A percentile compares a stretch with the other conserved stretches of the same genome.
phyloP scores from a whole-genome alignment of 345 rosid genomes.

The Viola odorata region DNA sequence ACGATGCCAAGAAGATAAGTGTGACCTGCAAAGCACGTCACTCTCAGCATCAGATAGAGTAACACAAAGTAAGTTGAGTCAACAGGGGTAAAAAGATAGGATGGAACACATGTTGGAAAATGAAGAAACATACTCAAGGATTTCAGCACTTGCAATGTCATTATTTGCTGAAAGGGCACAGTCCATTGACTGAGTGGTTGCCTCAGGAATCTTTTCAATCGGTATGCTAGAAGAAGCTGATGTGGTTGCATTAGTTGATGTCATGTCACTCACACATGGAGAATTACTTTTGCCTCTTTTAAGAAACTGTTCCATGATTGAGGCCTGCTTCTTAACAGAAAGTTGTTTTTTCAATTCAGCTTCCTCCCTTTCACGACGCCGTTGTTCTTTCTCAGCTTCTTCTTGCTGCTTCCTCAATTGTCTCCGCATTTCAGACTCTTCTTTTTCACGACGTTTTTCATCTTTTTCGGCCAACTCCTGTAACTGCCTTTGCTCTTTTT shows the following conservation, averaged over 20 bases:
- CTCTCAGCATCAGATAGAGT: conserved; percentile 13
- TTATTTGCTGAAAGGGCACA: conserved; percentile 43
- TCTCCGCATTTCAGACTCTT: conserved; percentile 55
- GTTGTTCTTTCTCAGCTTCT: conserved; percentile 66
- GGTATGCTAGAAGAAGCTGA: conserved; percentile 17
- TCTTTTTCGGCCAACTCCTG: conserved; percentile 53
- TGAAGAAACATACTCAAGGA: conserved; percentile 47
- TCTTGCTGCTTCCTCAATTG: conserved; percentile 67
- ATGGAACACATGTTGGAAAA: not conserved
- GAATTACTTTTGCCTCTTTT: conserved; percentile 49
- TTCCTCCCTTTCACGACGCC: conserved; percentile 68
- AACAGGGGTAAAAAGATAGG: not conserved
- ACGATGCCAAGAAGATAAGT: conserved; percentile 63
- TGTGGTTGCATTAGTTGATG: conserved; percentile 24
- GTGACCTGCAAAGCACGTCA: conserved; percentile 55
- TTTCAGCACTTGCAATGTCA: conserved; percentile 38
- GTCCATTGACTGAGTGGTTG: conserved; percentile 52
- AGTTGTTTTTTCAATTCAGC: conserved; percentile 55
- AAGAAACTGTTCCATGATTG: conserved; percentile 81
- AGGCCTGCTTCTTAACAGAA: conserved; percentile 75
- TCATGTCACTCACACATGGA: conserved; percentile 24
- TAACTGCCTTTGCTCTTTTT: conserved; percentile 57
- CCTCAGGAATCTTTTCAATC: conserved; percentile 31
- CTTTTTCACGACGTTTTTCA: conserved; percentile 56
- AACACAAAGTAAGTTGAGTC: conserved; percentile 8